These are phyloP conservation scores for Wickerhamiella azymoides DNA, from an alignment of 805 yeast genomes.

Conservation along the genomic window DNA sequence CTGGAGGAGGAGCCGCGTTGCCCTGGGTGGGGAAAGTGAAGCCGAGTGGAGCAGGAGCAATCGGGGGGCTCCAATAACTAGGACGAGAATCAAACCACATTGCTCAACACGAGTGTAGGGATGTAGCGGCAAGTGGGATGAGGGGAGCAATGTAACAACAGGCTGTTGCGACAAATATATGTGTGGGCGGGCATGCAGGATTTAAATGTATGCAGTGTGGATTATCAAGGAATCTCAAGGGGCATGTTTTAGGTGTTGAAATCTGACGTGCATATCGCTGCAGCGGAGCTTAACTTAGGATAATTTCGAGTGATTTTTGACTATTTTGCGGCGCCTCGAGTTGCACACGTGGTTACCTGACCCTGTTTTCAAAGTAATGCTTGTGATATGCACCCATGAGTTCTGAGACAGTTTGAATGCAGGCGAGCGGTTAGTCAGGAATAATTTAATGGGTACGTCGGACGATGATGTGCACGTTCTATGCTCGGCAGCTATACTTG, in stretches of 20 bases:
- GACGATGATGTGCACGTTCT: background rate
- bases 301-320: background rate
- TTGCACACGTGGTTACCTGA: background rate
- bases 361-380: background rate
- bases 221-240: constrained; percentile 5
- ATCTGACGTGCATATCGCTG: background rate
- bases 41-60: background rate
- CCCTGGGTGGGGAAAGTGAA: too few species aligned
- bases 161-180: constrained; percentile 5
- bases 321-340: background rate
- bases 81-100: constrained; percentile 8
- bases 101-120: background rate
- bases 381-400: background rate
- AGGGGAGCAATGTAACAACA: background rate
- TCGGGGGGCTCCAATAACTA: background rate
- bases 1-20: background rate
- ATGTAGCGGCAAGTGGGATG: background rate
- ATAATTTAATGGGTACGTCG: background rate
- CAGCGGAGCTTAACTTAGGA: background rate
- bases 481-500: background rate
- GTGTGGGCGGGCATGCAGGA: constrained; percentile 6
- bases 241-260: constrained; percentile 6
- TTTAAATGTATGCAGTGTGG: constrained; percentile 5
- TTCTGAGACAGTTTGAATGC: background rate
- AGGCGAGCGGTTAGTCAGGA: background rate